Evolutionary conservation across 139 green algal genomes (phyloP), one percentile per base, ranked within the genome.

Genomic region (Edaphochlamys debaryana): DNA sequence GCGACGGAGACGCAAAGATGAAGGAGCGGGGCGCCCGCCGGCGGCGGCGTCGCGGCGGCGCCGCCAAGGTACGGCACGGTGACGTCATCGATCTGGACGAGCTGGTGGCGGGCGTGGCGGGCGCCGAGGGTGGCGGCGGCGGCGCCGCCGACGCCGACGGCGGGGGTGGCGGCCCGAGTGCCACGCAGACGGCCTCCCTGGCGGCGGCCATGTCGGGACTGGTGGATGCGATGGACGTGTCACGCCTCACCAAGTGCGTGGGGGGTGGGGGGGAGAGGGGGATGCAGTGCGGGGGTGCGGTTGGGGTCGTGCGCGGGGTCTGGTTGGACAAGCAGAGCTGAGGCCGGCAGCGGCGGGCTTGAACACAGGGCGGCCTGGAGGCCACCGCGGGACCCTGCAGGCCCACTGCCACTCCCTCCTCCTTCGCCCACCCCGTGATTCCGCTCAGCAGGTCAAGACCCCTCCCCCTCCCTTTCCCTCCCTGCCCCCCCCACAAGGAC

Each of bases 61-160:
- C 3, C 23, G 56, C 56, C 25, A 6, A n/a, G 3, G 56, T 23
- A 23, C 25, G 56, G 3, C 25, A 25, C 23, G 17, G n/a, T 7
- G 56, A 6, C 56, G 23, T 32, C 78, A 56, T 77, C n/a, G 80
- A 81, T 50, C 41, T 86, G 40, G 89, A 86, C 2, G 85, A 76
- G 3, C 76, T 79, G 48, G 56, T 79, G 50, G 85, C 67, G 19
- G 73, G 72, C 4, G 42, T 73, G 52, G 56, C 32, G 25, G 38
- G 22, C 82, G 76, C 42, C n/a, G 69, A 41, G 4, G 76, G 19
- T n/a, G 40, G 30, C 32, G 76, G 29, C 9, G 40, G 76, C 5
- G 60, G 27, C n/a, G 1, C 23, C 15, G 40, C 23, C 27, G 40
- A 56, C 0, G 41, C 1, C 27, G 3, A 37, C 63, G 41, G 56